phyloP scores from a whole-genome alignment of 2,329 filamentous ascomycete genomes.

The Cordyceps farinosa region DNA sequence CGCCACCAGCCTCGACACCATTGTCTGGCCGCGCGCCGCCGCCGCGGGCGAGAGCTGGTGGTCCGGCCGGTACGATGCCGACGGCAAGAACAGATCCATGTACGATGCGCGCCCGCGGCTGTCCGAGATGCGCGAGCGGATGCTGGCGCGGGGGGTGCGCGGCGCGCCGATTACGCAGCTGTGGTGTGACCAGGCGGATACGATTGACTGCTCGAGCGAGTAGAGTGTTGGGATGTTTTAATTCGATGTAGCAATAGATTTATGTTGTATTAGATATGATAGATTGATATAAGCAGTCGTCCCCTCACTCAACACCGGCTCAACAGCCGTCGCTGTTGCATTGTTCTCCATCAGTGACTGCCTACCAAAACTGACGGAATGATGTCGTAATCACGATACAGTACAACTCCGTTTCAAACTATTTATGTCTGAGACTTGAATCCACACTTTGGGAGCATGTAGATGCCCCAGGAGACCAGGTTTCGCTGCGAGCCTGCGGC shows the following conservation, averaged over 20 bases:
- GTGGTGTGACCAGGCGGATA: conserved; percentile 58
- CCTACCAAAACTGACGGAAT: too few relatives aligned
- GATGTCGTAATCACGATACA: too few relatives aligned
- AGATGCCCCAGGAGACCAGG: too few relatives aligned
- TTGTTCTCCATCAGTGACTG: too few relatives aligned
- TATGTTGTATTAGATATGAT: neutral
- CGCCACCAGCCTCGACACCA: conserved; percentile 66
- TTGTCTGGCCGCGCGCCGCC: conserved; percentile 73
- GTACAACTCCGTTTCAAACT: too few relatives aligned
- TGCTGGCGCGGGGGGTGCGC: conserved; percentile 64
- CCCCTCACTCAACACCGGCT: neutral
- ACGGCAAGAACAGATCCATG: conserved; percentile 67
- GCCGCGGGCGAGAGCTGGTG: conserved; percentile 78
- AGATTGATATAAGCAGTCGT: neutral
- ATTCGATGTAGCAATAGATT: neutral
- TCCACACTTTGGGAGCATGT: too few relatives aligned
- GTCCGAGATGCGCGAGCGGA: conserved; percentile 70
- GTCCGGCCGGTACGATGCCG: conserved; percentile 65
- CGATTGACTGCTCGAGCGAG: conserved; percentile 13
- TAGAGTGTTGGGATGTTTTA: neutral
- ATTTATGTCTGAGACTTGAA: too few relatives aligned
- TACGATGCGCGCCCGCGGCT: conserved; percentile 66
- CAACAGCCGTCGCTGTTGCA: too few relatives aligned
- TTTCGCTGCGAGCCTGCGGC: too few relatives aligned
- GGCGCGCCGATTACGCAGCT: conserved; percentile 67